Evolutionary conservation across 2,329 filamentous ascomycete genomes (phyloP), one percentile per base, ranked within the genome.

Genomic region (Lithohypha guttulata): DNA sequence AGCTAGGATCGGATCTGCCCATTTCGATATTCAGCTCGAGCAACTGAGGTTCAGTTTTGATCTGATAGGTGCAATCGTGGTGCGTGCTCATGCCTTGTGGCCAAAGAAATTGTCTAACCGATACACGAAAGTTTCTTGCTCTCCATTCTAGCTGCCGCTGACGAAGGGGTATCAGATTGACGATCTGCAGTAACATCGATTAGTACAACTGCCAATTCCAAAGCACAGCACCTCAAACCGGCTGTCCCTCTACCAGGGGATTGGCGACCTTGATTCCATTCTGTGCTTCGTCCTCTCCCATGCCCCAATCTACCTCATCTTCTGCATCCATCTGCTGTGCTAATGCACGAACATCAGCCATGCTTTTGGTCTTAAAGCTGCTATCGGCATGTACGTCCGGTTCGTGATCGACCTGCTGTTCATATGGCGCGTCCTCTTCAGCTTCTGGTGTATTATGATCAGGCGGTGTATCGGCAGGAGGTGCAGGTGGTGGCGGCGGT

Each of bases 401-500:
- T 3, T 47, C 45, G n/a, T 28, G 28, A 10, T 41, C 43, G 27
- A 42, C 42, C 17, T 34, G 25, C 7, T 42, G 42, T 9, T 7
- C 25, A 11, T 42, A 32, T 4, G 6, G 35, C 11, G n/a, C 41
- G 11, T 13, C 36, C 10, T 45, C 39, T 19, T 36, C 35, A 6
- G 46, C 45, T 27, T 44, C 34, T 6, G 49, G 49, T 25, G 49
- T 47, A 15, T 42, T 44, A 10, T 32, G 27, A 3, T 39, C 47
- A 13, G 46, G 39, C 6, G 51, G 48, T 13, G 49, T 47, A 23
- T 51, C 49, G 5, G 45, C 34, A 9, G 51, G 49, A 2, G 51
- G 45, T 20, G 47, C 48, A 26, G 52, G 51, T 14, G 53, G 53
- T 15, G 53, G 51, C 7, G 53, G 50, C 33, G 50, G 46, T 9